These are phyloP conservation scores for Lactarius deliciosus DNA, from an alignment of 768 basidiomycete species.

Conservation along the genomic window DNA sequence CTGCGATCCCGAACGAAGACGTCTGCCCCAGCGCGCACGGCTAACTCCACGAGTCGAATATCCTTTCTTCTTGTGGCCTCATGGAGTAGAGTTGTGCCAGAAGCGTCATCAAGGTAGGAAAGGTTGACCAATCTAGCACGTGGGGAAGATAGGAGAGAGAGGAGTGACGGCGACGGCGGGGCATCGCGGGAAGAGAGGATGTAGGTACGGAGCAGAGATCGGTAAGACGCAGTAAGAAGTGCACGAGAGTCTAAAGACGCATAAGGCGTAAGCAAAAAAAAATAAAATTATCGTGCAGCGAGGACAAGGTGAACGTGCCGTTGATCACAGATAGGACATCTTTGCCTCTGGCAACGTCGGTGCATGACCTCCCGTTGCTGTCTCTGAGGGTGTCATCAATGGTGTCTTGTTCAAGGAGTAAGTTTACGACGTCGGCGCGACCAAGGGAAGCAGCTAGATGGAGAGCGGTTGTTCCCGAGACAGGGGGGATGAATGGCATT, in stretches of 20 bases:
- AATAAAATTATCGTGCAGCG: neutral
- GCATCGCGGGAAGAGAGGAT: slow-evolving; percentile 55
- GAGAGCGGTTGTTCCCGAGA: slow-evolving; percentile 69
- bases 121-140: slow-evolving; percentile 73
- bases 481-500: slow-evolving; percentile 74
- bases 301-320: slow-evolving; percentile 43
- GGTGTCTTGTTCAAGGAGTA: slow-evolving; percentile 75
- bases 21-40: slow-evolving; percentile 82
- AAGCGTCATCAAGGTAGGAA: slow-evolving; percentile 74
- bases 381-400: slow-evolving; percentile 81
- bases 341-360: slow-evolving; percentile 69
- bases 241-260: slow-evolving; percentile 64
- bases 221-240: slow-evolving; percentile 71
- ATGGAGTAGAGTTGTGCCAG: slow-evolving; percentile 78
- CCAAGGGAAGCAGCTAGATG: slow-evolving; percentile 74
- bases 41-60: slow-evolving; percentile 78
- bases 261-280: neutral
- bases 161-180: slow-evolving; percentile 41
- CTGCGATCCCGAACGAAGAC: slow-evolving; percentile 80
- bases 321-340: slow-evolving; percentile 68
- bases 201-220: slow-evolving; percentile 70
- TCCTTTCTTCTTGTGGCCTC: slow-evolving; percentile 85
- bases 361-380: slow-evolving; percentile 59
- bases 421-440: slow-evolving; percentile 65
- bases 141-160: slow-evolving; percentile 64